Conservation (phyloP, 164 flowering plant genomes). For the Tinospora cordifolia region DNA sequence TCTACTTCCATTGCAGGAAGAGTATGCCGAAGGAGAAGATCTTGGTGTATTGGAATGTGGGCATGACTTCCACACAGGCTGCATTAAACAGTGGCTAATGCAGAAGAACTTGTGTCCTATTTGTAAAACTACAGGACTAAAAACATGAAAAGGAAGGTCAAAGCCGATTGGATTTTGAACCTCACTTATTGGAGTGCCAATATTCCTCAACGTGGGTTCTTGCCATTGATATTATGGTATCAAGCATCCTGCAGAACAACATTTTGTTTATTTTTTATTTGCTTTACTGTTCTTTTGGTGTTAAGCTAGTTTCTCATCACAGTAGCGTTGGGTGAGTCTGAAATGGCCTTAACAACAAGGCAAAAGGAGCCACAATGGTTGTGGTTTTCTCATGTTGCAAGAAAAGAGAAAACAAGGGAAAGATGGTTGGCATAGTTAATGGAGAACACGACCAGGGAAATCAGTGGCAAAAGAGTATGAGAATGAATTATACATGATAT, state of each 20-base stretch:
- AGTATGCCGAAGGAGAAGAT: constrained; percentile 48
- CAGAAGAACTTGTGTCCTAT: constrained; percentile 79
- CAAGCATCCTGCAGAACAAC: constrained; percentile 11
- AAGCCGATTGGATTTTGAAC: constrained; percentile 1
- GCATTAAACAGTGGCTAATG: constrained; percentile 78
- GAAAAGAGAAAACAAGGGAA: not conserved
- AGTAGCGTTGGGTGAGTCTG: not conserved
- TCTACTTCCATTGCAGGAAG: constrained; percentile 51
- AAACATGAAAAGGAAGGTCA: constrained; percentile 20
- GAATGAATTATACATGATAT: not conserved
- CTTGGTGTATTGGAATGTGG: constrained; percentile 66
- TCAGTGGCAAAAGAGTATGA: not conserved
- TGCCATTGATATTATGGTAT: constrained; percentile 13
- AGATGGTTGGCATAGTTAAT: not conserved
- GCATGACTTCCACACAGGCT: constrained; percentile 64
- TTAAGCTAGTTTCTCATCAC: constrained; percentile 7
- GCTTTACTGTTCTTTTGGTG: not conserved
- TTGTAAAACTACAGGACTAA: constrained; percentile 61
- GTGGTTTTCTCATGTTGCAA: not conserved
- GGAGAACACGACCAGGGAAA: not conserved
- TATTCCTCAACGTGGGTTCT: not conserved
- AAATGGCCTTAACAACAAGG: not conserved
- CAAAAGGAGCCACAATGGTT: not conserved
- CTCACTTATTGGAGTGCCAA: constrained; percentile 5
- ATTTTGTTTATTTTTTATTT: not conserved